Evolutionary conservation across 495 filamentous ascomycete genomes (phyloP).

Genomic region (Aspergillus avenaceus): DNA sequence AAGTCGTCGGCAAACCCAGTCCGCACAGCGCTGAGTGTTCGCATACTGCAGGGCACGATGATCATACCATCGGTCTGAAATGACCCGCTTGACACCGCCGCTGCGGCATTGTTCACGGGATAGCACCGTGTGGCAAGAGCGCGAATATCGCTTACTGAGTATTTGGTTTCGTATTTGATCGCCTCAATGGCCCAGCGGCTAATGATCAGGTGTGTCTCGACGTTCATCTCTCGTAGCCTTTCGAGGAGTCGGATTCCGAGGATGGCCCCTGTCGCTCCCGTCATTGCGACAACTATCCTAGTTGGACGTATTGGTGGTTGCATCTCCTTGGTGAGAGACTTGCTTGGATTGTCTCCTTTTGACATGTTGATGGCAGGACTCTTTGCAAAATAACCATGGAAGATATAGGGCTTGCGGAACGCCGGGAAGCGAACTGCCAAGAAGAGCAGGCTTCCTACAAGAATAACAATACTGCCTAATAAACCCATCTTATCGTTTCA

Average conservation of each 20-base stretch:
- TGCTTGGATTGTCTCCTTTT: background rate
- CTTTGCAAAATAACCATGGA: background rate
- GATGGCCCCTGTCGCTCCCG: conserved; percentile 25
- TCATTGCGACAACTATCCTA: conserved; percentile 24
- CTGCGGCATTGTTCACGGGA: conserved; percentile 24
- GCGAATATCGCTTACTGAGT: conserved; percentile 5
- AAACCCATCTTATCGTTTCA: background rate
- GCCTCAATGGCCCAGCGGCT: conserved; percentile 24
- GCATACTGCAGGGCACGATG: conserved; percentile 39
- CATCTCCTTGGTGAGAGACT: too few species aligned
- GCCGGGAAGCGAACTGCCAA: background rate
- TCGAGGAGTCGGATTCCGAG: conserved; percentile 21
- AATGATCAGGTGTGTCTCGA: conserved; percentile 28
- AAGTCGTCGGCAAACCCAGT: conserved; percentile 23
- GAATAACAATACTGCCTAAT: background rate
- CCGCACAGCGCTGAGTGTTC: conserved; percentile 30
- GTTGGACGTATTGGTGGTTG: background rate
- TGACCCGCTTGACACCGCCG: conserved; percentile 31
- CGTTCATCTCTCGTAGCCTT: conserved; percentile 16
- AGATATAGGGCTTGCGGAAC: background rate
- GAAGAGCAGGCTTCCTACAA: background rate
- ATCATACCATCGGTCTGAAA: conserved; percentile 38
- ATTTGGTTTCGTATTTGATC: conserved; percentile 25
- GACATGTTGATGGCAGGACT: background rate
- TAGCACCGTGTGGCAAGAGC: conserved; percentile 20